phyloP scores from a whole-genome alignment of 805 yeast species.

The Brettanomyces custersianus region DNA sequence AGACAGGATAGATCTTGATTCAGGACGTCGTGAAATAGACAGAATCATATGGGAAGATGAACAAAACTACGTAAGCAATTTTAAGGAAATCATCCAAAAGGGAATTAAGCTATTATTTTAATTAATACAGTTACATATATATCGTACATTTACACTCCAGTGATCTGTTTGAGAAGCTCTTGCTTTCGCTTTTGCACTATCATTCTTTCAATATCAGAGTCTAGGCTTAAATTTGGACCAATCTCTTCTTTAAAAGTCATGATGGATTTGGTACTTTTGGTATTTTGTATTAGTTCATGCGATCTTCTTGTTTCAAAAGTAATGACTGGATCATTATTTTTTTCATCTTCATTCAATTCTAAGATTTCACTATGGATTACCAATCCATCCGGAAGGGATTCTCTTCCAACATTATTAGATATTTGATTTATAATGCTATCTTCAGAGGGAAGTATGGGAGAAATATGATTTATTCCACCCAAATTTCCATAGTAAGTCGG shows the following conservation, averaged over 20 bases:
- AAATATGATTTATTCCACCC: slow-evolving; percentile 9
- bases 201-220: slow-evolving; percentile 34
- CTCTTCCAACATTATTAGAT: slow-evolving; percentile 8
- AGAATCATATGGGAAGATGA: slow-evolving; percentile 77
- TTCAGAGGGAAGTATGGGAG: slow-evolving; percentile 6
- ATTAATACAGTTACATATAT: neutral
- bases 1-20: slow-evolving; percentile 71
- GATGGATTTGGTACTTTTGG: no score
- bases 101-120: slow-evolving; percentile 14
- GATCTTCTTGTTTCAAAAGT: slow-evolving; percentile 23
- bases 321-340: slow-evolving; percentile 10
- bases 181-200: slow-evolving; percentile 36
- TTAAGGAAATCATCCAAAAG: slow-evolving; percentile 22
- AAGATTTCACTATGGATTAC: neutral
- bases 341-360: neutral
- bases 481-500: slow-evolving; percentile 38
- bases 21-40: slow-evolving; percentile 80
- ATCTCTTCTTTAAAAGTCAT: slow-evolving; percentile 17
- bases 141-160: slow-evolving; percentile 2
- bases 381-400: slow-evolving; percentile 2
- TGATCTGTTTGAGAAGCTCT: slow-evolving; percentile 32
- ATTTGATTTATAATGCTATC: slow-evolving; percentile 9
- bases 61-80: slow-evolving; percentile 24
- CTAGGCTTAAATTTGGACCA: slow-evolving; percentile 9
- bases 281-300: slow-evolving; percentile 12